Conservation (phyloP, 2,329 filamentous ascomycete genomes). For the Kalaharituber pfeilii region DNA sequence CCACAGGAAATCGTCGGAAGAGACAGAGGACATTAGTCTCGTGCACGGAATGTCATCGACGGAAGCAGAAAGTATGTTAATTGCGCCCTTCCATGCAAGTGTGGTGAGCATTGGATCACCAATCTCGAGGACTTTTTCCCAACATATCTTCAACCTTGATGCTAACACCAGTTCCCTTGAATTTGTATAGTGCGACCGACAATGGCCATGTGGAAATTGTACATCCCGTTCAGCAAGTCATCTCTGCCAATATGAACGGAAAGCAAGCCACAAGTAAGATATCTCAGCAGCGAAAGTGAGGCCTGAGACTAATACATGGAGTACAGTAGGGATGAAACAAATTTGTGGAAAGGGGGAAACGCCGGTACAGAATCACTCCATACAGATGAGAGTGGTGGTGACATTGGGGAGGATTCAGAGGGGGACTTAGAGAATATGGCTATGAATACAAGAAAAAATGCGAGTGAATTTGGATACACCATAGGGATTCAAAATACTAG, state of each 20-base stretch:
- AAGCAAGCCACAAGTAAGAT: too few species aligned
- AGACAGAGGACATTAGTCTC: slow-evolving; percentile 44
- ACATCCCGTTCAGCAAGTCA: slow-evolving; percentile 16
- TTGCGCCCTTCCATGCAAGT: background rate
- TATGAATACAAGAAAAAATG: too few species aligned
- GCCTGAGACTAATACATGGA: too few species aligned
- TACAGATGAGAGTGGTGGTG: background rate
- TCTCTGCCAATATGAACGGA: slow-evolving; percentile 16
- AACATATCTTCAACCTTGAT: background rate
- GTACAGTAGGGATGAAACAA: too few species aligned
- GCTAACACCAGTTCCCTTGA: background rate
- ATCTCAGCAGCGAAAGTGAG: too few species aligned
- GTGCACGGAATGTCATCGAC: slow-evolving; percentile 46
- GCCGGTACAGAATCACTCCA: too few species aligned
- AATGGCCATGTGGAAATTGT: slow-evolving; percentile 18
- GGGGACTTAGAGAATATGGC: slow-evolving; percentile 8
- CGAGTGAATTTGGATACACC: slow-evolving; percentile 15
- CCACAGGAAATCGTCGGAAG: slow-evolving; percentile 29
- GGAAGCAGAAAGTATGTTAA: slow-evolving; percentile 41
- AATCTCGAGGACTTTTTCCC: too few species aligned
- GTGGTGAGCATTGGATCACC: background rate
- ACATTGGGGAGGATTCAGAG: background rate
- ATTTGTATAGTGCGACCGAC: slow-evolving; percentile 14
- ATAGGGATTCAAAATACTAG: slow-evolving; percentile 11
- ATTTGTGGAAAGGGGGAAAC: too few species aligned